Conservation (phyloP, 768 basidiomycete species). For the Hypholoma fasciculare region DNA sequence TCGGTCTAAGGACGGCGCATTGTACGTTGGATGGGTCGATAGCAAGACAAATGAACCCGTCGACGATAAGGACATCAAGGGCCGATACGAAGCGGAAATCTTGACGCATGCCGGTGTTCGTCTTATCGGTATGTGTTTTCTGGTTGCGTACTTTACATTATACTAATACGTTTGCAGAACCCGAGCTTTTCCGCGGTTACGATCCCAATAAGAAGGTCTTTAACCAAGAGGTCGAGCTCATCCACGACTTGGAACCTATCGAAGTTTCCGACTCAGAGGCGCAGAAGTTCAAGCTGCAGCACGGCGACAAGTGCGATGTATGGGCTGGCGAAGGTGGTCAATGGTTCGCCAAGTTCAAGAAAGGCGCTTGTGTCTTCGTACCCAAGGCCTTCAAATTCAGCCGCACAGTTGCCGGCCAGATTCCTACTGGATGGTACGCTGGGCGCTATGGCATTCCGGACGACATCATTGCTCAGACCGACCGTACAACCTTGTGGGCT, state of each 20-base stretch:
- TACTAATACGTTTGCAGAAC: constrained; percentile 55
- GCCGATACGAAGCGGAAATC: constrained; percentile 94
- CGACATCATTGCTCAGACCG: constrained; percentile 93
- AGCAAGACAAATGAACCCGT: constrained; percentile 91
- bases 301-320: constrained; percentile 94
- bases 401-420: constrained; percentile 91
- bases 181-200: constrained; percentile 96
- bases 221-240: constrained; percentile 95
- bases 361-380: constrained; percentile 88
- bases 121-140: constrained; percentile 71
- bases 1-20: constrained; percentile 86
- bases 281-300: constrained; percentile 93
- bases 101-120: constrained; percentile 89
- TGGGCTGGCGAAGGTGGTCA: constrained; percentile 93
- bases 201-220: constrained; percentile 97
- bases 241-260: constrained; percentile 94
- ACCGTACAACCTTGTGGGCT: constrained; percentile 93
- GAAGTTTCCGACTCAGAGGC: constrained; percentile 93
- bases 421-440: constrained; percentile 97
- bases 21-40: constrained; percentile 99
- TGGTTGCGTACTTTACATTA: neutral
- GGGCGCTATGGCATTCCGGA: constrained; percentile 96
- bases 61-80: constrained; percentile 96
- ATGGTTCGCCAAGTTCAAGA: constrained; percentile 99
- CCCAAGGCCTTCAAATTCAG: constrained; percentile 96